Evolutionary conservation across 2,329 filamentous ascomycete genomes (phyloP), one percentile per base, ranked within the genome.

Genomic region (Domatiomyces catenatus): DNA sequence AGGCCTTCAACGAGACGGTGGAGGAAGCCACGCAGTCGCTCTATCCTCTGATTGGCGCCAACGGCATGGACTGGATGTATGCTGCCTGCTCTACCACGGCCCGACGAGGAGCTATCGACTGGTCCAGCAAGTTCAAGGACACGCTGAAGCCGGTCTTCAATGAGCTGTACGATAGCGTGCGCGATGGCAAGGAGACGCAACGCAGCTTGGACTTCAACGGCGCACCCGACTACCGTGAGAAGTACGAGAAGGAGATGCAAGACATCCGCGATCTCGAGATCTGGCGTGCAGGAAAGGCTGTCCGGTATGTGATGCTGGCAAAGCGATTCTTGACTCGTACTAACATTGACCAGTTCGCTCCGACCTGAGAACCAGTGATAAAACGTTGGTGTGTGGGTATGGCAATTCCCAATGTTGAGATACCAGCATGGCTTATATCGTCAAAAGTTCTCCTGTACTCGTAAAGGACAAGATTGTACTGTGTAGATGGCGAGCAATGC

Each of bases 61-160:
- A 96, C 75, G 92, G 92, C 67, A 96, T 98, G 92, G 92, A 98
- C 79, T 98, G 93, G 88, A 98, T 98, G 92, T 98, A 93, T 77
- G 89, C 90, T 70, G 92, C 92, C 61, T 98, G 92, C 85, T 96
- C 90, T 58, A 98, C 92, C 68, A 98, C 92, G 53, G 92, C 92
- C 67, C 87, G 92, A 67, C 89, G 92, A 68, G 92, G 92, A 73
- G 92, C 92, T 74, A 94, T 98, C 69, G 92, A 98, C 80, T 98
- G 92, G 92, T 90, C 84, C 69, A 83, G 83, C 71, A 79, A 79
- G 69, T 98, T 98, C 87, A 95, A 95, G 85, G 85, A 90, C 62
- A 88, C 85, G 67, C 80, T 98, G 67, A 96, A 96, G 84, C 92
- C 92, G 66, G 84, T 98, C 68, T 98, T 98, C 81, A 90, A 95